phyloP scores from a whole-genome alignment of 2,329 filamentous ascomycete species.

The Myriosclerotinia scirpicola region DNA sequence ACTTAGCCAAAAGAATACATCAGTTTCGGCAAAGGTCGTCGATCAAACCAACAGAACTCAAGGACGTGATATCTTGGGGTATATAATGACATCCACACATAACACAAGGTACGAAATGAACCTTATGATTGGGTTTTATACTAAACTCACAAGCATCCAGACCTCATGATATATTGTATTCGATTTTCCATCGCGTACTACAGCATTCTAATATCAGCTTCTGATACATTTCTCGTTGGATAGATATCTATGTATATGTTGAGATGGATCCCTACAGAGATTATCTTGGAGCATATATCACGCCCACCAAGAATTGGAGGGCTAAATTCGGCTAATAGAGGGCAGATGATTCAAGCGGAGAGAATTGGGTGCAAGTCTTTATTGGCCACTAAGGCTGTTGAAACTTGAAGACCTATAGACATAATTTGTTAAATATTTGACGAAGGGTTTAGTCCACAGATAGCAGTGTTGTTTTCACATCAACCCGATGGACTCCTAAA shows the following conservation, averaged over 20 bases:
- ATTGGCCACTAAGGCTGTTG: background rate
- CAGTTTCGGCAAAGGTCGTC: background rate
- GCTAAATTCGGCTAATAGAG: conserved; percentile 41
- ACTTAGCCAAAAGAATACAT: background rate
- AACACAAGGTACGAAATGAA: background rate
- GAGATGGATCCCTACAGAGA: background rate
- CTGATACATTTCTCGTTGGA: background rate
- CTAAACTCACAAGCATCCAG: background rate
- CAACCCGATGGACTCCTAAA: too few relatives aligned
- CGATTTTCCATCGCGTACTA: background rate
- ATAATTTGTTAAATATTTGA: too few relatives aligned
- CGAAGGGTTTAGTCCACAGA: too few relatives aligned
- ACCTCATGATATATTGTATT: background rate
- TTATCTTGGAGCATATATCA: background rate
- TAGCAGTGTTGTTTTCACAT: too few relatives aligned
- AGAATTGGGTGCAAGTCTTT: background rate
- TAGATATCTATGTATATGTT: background rate
- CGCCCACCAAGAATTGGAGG: too few relatives aligned
- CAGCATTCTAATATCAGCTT: background rate
- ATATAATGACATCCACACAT: background rate
- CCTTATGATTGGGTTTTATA: background rate
- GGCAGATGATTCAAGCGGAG: background rate
- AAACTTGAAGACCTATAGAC: too few relatives aligned
- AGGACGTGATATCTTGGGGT: background rate
- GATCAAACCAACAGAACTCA: background rate